These are phyloP conservation scores for Artemisia tridentata DNA, from an alignment of 129 eudicot genomes.

Conservation along the genomic window DNA sequence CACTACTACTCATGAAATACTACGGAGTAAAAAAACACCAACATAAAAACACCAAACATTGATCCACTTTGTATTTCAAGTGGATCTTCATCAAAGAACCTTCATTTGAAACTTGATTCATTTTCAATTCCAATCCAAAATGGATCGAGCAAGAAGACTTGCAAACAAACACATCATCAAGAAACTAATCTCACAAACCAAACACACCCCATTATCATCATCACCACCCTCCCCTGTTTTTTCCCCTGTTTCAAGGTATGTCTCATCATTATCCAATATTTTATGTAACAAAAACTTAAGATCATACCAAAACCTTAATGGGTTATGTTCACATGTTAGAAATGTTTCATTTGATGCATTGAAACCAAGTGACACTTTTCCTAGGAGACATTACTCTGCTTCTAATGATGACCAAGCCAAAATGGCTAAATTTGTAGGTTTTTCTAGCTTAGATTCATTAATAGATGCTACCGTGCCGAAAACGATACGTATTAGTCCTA, in stretches of 20 bases:
- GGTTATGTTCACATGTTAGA: constrained; percentile 45
- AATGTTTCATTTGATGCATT: constrained; percentile 59
- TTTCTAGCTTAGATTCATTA: constrained; percentile 47
- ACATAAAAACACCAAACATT: constrained; percentile 10
- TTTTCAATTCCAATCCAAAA: constrained; percentile 19
- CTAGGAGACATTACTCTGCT: constrained; percentile 91
- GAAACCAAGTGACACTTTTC: constrained; percentile 83
- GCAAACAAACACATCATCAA: constrained; percentile 59
- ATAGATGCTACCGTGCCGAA: constrained; percentile 90
- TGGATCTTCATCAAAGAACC: not conserved
- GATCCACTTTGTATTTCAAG: not conserved
- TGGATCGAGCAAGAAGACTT: constrained; percentile 83
- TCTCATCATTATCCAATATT: constrained; percentile 50
- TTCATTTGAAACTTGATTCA: constrained; percentile 3
- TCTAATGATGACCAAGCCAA: constrained; percentile 66
- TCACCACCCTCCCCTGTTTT: constrained; percentile 29
- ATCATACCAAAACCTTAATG: not conserved
- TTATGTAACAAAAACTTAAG: constrained; percentile 16
- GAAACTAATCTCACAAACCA: constrained; percentile 58
- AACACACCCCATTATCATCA: constrained; percentile 27
- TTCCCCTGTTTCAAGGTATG: constrained; percentile 51
- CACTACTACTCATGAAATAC: constrained; percentile 30
- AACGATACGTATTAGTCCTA: constrained; percentile 55
- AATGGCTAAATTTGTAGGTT: constrained; percentile 78
- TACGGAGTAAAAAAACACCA: constrained; percentile 18